A percentile compares a stretch with the other conserved stretches of the same genome.
Conservation (phyloP, 306 rosid genomes). For the Lathyrus aphaca region DNA sequence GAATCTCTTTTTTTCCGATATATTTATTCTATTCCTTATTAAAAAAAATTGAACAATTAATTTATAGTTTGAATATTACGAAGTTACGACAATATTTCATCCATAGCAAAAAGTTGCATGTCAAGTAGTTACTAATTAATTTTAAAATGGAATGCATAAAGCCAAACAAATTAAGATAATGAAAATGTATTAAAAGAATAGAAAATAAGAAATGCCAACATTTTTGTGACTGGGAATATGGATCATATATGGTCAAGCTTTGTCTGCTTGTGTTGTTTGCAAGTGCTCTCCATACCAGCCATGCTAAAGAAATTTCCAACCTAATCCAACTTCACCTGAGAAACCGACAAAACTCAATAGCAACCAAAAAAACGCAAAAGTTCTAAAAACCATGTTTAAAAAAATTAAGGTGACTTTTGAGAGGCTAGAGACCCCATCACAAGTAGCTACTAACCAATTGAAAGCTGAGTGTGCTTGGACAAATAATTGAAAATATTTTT, state of each 20-base stretch:
- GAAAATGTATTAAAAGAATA: neutral
- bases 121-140: neutral
- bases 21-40: too few relatives aligned
- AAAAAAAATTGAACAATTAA: too few relatives aligned
- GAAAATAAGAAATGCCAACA: neutral
- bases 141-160: neutral
- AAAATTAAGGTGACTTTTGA: too few relatives aligned
- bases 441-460: too few relatives aligned
- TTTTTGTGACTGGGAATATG: neutral
- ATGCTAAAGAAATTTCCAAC: constrained; percentile 41
- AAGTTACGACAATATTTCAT: too few relatives aligned
- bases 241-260: neutral
- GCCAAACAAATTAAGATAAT: neutral
- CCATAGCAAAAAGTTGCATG: too few relatives aligned
- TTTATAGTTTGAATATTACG: too few relatives aligned
- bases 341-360: constrained; percentile 38
- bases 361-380: neutral
- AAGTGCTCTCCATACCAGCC: constrained; percentile 41
- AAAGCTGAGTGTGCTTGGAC: too few relatives aligned
- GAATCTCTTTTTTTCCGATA: too few relatives aligned
- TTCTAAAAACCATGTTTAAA: neutral
- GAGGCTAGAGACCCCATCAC: neutral
- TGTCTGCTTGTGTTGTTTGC: constrained; percentile 17
- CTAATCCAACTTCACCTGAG: constrained; percentile 53
- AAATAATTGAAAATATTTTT: too few relatives aligned